A percentile compares a stretch with the other conserved stretches of the same genome.
Evolutionary conservation across 495 filamentous ascomycete genomes (phyloP).

Genomic region (Chaetomium cochliodes): DNA sequence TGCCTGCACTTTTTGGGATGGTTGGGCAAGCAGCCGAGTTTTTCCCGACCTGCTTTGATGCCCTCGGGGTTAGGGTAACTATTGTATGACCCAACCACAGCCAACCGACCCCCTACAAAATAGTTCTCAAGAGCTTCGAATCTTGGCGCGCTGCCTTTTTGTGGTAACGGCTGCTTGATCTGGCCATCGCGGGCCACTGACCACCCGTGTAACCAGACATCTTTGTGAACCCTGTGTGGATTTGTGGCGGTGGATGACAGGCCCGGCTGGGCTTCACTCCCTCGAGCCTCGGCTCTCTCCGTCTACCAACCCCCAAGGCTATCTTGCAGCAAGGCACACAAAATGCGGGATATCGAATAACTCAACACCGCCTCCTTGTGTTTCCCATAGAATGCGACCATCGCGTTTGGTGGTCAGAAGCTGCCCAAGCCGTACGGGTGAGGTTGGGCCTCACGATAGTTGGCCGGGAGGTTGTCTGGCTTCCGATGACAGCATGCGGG

Average conservation of each 20-base stretch:
- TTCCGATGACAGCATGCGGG: background rate
- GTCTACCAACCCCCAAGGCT: background rate
- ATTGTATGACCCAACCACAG: background rate
- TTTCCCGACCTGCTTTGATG: slow-evolving; percentile 10
- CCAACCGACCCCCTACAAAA: too few relatives aligned
- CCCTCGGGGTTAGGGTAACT: slow-evolving; percentile 8
- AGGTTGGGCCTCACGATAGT: background rate
- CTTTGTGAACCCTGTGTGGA: background rate
- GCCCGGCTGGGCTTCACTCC: background rate
- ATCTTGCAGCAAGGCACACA: background rate
- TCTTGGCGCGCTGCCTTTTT: background rate
- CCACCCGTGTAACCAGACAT: background rate
- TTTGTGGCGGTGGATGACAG: background rate
- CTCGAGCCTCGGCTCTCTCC: background rate
- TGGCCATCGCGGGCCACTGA: background rate
- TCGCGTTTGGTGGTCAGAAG: background rate
- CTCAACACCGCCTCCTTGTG: background rate
- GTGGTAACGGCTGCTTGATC: background rate
- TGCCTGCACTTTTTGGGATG: slow-evolving; percentile 9
- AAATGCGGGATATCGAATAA: background rate
- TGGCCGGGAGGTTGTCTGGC: background rate
- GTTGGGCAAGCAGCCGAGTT: slow-evolving; percentile 12
- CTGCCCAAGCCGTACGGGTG: background rate
- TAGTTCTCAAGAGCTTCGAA: background rate
- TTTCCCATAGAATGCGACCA: background rate